phyloP scores from a whole-genome alignment of 805 yeast species.

The Candida succiphila region DNA sequence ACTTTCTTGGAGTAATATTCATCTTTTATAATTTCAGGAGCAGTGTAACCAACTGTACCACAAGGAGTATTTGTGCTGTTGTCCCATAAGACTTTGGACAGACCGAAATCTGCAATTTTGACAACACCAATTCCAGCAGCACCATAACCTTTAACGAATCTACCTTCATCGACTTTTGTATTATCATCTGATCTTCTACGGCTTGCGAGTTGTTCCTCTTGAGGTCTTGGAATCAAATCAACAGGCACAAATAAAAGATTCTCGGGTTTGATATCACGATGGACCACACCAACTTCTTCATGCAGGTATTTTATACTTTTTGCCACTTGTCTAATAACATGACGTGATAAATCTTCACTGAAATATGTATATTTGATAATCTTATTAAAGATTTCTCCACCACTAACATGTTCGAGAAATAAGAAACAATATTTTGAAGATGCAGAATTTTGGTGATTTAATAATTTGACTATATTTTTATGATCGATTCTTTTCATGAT shows the following conservation, averaged over 20 bases:
- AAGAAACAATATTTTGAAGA: constrained; percentile 44
- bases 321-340: constrained; percentile 64
- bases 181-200: constrained; percentile 48
- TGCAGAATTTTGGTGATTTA: constrained; percentile 40
- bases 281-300: constrained; percentile 62
- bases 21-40: constrained; percentile 58
- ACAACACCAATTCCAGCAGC: constrained; percentile 57
- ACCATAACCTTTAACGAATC: constrained; percentile 40
- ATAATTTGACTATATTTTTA: constrained; percentile 47
- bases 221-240: constrained; percentile 30
- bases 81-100: constrained; percentile 47
- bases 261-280: constrained; percentile 78
- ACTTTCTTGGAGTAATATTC: constrained; percentile 56
- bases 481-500: constrained; percentile 61
- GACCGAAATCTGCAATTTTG: constrained; percentile 62
- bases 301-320: constrained; percentile 63
- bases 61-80: constrained; percentile 58
- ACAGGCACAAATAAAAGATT: constrained; percentile 57
- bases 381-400: constrained; percentile 77
- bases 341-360: constrained; percentile 62
- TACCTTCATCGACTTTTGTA: constrained; percentile 53
- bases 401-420: constrained; percentile 57
- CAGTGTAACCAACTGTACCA: constrained; percentile 70
- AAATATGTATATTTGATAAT: constrained; percentile 72
- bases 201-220: constrained; percentile 31